A percentile compares a stretch with the other conserved stretches of the same genome.
phyloP scores from a whole-genome alignment of 2,329 filamentous ascomycete species.

The Pyricularia pennisetigena region DNA sequence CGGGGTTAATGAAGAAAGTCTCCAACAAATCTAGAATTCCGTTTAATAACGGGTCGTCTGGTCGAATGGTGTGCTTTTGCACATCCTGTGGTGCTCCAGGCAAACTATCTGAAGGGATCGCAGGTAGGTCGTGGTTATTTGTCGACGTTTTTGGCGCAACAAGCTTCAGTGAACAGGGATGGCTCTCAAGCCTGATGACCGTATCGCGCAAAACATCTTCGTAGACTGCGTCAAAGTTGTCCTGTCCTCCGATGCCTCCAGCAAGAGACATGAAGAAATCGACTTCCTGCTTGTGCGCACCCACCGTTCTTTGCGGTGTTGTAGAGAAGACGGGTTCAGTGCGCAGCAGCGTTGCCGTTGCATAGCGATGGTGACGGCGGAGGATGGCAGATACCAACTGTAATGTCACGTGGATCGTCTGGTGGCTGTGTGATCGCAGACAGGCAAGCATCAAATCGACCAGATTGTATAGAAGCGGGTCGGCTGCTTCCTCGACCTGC shows the following conservation, averaged over 20 bases:
- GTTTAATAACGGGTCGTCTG: constrained; percentile 52
- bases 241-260: constrained; percentile 55
- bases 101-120: constrained; percentile 38
- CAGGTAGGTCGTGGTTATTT: constrained; percentile 46
- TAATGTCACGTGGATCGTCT: constrained; percentile 83
- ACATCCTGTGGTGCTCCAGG: constrained; percentile 53
- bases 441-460: constrained; percentile 85
- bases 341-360: constrained; percentile 65
- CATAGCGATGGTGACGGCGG: constrained; percentile 79
- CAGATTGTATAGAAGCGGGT: constrained; percentile 84
- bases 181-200: constrained; percentile 57
- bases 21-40: constrained; percentile 59
- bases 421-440: constrained; percentile 71
- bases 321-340: constrained; percentile 45
- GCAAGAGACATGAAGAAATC: constrained; percentile 62
- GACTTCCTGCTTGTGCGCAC: constrained; percentile 66
- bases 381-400: constrained; percentile 81
- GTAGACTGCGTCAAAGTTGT: constrained; percentile 65
- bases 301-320: constrained; percentile 53
- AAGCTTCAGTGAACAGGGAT: constrained; percentile 62
- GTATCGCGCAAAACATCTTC: constrained; percentile 63
- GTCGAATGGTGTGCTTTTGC: constrained; percentile 49
- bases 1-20: constrained; percentile 79
- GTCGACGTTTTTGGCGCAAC: constrained; percentile 50
- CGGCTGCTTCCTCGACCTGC: constrained; percentile 61